Base-by-base conservation (phyloP, 73 alveolate genomes). In the Paramecium biaurelia region DNA sequence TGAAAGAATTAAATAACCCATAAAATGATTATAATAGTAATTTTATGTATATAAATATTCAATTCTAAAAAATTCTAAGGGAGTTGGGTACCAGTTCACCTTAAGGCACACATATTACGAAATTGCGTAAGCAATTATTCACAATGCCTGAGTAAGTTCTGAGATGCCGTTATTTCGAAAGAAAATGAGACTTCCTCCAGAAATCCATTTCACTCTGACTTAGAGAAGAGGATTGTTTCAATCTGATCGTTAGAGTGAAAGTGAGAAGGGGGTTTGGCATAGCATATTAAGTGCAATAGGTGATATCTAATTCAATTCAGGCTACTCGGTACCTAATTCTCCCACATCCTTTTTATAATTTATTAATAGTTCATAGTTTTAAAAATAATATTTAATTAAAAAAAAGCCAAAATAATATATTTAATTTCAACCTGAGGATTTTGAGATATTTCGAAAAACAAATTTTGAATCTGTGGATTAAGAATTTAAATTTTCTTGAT, bases 111-210 rank as follows among this genome's bases (percentile, higher is more conserved):
- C 12, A 74, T 74, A 35, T 74, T 35, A 74, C 87, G 63, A 74
- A 74, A 63, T 26, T 74, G 86, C 28, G 21, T 8, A 74, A 14
- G 67, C 67, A 12, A n/a, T 34, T 74, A 74, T 74, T 74, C 26
- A 37, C 68, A 37, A 74, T 74, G 87, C 87, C 87, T 74, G 87
- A 74, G 87, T 63, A 74, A 74, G 87, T 34, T 74, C 59, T 74
- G 87, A 74, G 87, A 41, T 74, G 87, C 87, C 87, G 87, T 74
- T 74, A 74, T 35, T 74, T 74, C 87, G 87, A 74, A 74, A 74
- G 87, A 37, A 35, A 26, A 63, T 26, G 84, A 63, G 84, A 24
- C 84, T 63, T 26, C 47, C 45, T 63, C 84, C 84, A 63, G 84
- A 63, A 63, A 63, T 63, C 84, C 7, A 63, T 63, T 63, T 63